Base-by-base conservation (phyloP, 2,329 filamentous ascomycete species). In the Talaromyces sp. region DNA sequence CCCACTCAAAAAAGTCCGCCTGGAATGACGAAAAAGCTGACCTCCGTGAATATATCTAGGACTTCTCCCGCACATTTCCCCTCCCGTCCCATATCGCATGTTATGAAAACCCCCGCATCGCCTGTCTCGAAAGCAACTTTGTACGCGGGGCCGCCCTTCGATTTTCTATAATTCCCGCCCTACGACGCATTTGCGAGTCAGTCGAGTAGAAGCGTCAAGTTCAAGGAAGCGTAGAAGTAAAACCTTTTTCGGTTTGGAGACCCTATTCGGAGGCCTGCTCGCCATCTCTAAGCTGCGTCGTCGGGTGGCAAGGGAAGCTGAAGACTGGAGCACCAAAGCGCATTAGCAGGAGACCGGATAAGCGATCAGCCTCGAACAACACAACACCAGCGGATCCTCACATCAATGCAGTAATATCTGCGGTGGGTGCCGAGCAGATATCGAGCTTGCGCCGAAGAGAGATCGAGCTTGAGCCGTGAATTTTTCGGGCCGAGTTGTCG, bases 91-190 rank as follows among this genome's bases (percentile, higher is more conserved):
- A 82, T 82, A 60, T 83, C 79, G 67, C 84, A 86, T 2, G 84
- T 85, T 41, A 83, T 80, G 76, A 84, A 86, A 28, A 87, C 83
- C 10, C 84, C 84, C 53, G 78, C 76, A 65, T 86, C 83, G 15
- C 83, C 84, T 55, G 63, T 66, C 58, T 77, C 74, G 53, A 78
- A 66, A 22, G 56, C 62, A 36, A 61, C 60, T 31, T 58, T 43
- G 17, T 56, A 33, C 17, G 39, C 33, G 59, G 66, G 65, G 41
- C 61, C 58, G 43, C 48, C 57, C 53, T 66, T 63, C 17, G 66
- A 62, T 56, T 73, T 66, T 35, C 62, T 66, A 64, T 69, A 73
- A 62, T 67, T 69, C 51, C 61, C 62, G 53, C 66, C 66, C 70
- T 73, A 46, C n/a, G 33, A 13, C 15, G 5, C 2, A 31, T 21